phyloP scores from a whole-genome alignment of 2,329 filamentous ascomycete genomes.

The Nemania abortiva region DNA sequence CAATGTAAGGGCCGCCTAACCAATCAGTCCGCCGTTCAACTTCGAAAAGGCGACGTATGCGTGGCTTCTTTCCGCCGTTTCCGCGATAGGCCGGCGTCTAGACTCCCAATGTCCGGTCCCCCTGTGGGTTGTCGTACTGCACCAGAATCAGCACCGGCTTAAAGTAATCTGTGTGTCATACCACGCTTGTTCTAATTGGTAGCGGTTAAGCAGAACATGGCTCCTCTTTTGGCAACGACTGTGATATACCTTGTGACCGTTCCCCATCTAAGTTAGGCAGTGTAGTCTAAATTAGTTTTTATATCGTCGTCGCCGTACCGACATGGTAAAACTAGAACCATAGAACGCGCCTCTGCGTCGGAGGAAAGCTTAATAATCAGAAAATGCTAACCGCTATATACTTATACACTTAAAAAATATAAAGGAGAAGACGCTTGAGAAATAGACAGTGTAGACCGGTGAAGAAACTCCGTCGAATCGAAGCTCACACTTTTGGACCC shows the following conservation, averaged over 20 bases:
- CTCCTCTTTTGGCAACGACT: slow-evolving; percentile 1
- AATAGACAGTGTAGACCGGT: slow-evolving; percentile 16
- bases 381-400: background rate
- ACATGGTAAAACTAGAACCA: background rate
- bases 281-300: background rate
- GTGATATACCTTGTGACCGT: background rate
- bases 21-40: slow-evolving; percentile 4
- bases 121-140: slow-evolving; percentile 4
- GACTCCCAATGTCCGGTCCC: slow-evolving; percentile 11
- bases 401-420: slow-evolving; percentile 1
- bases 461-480: slow-evolving; percentile 27
- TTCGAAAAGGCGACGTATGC: background rate
- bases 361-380: background rate
- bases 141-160: background rate
- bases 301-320: background rate
- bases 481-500: slow-evolving; percentile 5
- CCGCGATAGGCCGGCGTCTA: slow-evolving; percentile 24
- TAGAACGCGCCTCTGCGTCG: background rate
- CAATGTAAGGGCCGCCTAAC: background rate
- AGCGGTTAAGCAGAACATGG: background rate
- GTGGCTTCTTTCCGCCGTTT: slow-evolving; percentile 25
- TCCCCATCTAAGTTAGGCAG: background rate
- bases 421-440: background rate
- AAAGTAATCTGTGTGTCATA: background rate
- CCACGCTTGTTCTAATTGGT: slow-evolving; percentile 8